Evolutionary conservation across 768 basidiomycete genomes (phyloP).

Genomic region (Cystofilobasidium macerans): DNA sequence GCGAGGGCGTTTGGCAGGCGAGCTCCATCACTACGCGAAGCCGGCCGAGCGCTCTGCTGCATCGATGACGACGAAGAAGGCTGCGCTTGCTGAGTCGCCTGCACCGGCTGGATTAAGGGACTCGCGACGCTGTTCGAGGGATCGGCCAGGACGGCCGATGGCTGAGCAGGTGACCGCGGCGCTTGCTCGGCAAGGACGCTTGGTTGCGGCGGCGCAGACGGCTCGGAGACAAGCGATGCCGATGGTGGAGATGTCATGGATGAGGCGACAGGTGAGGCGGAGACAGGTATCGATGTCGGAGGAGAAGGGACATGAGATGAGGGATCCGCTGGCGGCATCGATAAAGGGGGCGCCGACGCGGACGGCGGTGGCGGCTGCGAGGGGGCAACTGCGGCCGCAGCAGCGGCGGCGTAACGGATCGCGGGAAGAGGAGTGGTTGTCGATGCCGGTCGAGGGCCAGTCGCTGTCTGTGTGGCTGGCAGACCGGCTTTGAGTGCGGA

Average conservation of each 20-base stretch:
- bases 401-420: slow-evolving; percentile 83
- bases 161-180: slow-evolving; percentile 35
- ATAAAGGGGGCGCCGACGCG: not conserved
- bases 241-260: slow-evolving; percentile 36
- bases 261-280: slow-evolving; percentile 17
- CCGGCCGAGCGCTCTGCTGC: slow-evolving; percentile 25
- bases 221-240: slow-evolving; percentile 38
- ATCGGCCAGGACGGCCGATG: slow-evolving; percentile 35
- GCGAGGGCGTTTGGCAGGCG: slow-evolving; percentile 65
- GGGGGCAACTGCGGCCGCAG: slow-evolving; percentile 52
- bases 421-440: slow-evolving; percentile 49
- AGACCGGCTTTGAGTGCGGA: slow-evolving; percentile 65
- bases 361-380: slow-evolving; percentile 22
- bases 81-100: slow-evolving; percentile 22
- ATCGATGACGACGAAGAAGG: too few species aligned
- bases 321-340: not conserved
- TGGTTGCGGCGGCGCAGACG: slow-evolving; percentile 42
- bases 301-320: not conserved
- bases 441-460: slow-evolving; percentile 21
- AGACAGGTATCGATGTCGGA: not conserved
- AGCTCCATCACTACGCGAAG: slow-evolving; percentile 37
- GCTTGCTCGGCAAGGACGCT: slow-evolving; percentile 36
- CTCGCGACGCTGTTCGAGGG: not conserved
- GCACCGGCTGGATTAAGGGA: not conserved
- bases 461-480: slow-evolving; percentile 22